Base-by-base conservation (phyloP, 108 stramenopile genomes). In the Craspedostauros australis region DNA sequence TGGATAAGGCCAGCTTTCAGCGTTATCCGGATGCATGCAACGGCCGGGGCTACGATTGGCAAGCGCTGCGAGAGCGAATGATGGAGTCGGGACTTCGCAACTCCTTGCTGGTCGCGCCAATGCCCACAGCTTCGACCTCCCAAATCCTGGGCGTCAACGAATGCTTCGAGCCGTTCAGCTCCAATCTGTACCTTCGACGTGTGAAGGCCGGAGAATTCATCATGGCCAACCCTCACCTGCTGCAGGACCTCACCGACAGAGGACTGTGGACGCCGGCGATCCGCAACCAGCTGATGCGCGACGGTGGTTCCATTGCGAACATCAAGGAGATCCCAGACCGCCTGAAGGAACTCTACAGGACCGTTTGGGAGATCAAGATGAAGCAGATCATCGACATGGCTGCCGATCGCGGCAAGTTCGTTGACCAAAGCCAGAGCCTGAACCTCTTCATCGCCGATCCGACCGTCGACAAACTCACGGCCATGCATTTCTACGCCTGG, bases 401-500 rank as follows among this genome's bases (percentile, higher is more conserved):
- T 44, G 95, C 96, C 5, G 96, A 96, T 46, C 80, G 96, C 30
- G 95, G 93, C 23, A 92, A 84, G 38, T 99, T 90, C 70, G 91
- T 99, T 46, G 89, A 91, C 70, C 98, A 99, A 62, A 93, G 90
- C 52, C 98, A 99, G 68, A 91, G 88, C 51, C 66, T 97, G 15
- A 99, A 99, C 54, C 62, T 97, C 2, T 95, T 95, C 80, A 75
- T 99, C 64, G 92, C 94, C 3, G 88, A 94, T 54, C 95, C 96
- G 24, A 96, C 84, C 20, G 62, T 76, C 26, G 85, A 88, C 37
- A 91, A 91, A 68, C 66, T 99, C 22, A 96, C 95, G 22, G 90
- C 96, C 5, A 96, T 96, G 95, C 96, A 99, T 67, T 99, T 97
- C 69, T 97, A 97, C 69, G 95, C 91, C 9, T 97, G 95, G 95